A percentile compares a stretch with the other conserved stretches of the same genome.
phyloP scores from a whole-genome alignment of 495 filamentous ascomycete species.

The Neurospora sp. region DNA sequence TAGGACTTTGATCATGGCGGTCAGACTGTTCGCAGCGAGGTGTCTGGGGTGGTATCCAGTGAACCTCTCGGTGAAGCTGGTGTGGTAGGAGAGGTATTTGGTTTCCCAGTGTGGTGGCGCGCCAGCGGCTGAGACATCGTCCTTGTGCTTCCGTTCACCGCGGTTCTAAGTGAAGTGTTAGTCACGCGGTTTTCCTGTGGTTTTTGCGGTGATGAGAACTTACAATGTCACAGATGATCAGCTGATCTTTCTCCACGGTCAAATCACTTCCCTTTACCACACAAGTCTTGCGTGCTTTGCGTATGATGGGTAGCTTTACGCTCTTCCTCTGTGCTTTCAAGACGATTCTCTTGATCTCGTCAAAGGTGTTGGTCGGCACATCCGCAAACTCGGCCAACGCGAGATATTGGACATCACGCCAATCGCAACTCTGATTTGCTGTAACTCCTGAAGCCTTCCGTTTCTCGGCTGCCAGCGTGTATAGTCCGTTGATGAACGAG shows the following conservation, averaged over 20 bases:
- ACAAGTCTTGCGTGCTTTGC: neutral
- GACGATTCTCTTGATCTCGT: slow-evolving; percentile 1
- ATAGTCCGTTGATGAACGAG: neutral
- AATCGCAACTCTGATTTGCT: neutral
- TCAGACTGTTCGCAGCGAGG: neutral
- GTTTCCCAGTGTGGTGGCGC: neutral
- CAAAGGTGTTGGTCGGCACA: neutral
- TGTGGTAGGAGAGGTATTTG: slow-evolving; percentile 2
- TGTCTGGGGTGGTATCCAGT: neutral
- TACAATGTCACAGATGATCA: slow-evolving; percentile 9
- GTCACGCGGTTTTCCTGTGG: neutral
- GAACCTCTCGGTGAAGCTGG: slow-evolving; percentile 2
- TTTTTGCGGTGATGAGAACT: neutral
- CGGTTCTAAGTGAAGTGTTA: neutral
- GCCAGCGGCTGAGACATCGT: neutral
- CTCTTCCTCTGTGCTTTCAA: slow-evolving; percentile 1
- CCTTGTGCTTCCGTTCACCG: neutral
- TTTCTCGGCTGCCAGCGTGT: neutral
- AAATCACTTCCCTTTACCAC: neutral
- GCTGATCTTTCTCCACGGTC: neutral
- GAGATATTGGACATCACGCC: slow-evolving; percentile 1
- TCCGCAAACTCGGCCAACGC: neutral
- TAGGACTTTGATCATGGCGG: slow-evolving; percentile 5
- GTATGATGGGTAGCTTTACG: slow-evolving; percentile 8
- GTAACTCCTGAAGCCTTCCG: neutral